Conservation (phyloP, 257 asterid species). For the Penstemon barbatus region DNA sequence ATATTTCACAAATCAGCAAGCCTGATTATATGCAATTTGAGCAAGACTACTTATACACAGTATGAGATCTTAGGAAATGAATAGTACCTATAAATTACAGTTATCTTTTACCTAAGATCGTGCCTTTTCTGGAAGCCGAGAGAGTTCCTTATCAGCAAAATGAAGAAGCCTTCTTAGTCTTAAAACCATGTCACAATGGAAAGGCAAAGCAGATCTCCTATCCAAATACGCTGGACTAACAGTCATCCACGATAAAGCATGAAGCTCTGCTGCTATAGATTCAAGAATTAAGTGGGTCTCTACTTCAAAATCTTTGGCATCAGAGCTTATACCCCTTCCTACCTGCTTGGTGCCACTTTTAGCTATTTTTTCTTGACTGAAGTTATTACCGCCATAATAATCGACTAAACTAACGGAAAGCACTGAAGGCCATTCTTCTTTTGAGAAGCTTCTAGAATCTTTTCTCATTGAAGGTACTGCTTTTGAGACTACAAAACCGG, state of each 20-base stretch:
- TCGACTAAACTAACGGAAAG: constrained; percentile 84
- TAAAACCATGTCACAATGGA: constrained; percentile 92
- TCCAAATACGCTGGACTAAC: constrained; percentile 87
- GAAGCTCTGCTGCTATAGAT: constrained; percentile 86
- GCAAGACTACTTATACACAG: constrained; percentile 31
- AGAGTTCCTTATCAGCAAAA: constrained; percentile 87
- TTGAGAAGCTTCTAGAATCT: constrained; percentile 54
- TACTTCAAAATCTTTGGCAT: constrained; percentile 61
- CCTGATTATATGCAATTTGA: constrained; percentile 10
- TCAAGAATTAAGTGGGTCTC: constrained; percentile 74
- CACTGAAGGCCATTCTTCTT: constrained; percentile 96
- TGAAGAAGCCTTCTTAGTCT: constrained; percentile 92
- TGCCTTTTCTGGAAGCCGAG: constrained; percentile 70
- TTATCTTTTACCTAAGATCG: constrained; percentile 26
- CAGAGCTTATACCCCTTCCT: constrained; percentile 58
- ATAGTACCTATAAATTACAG: constrained; percentile 17
- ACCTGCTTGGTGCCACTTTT: constrained; percentile 54
- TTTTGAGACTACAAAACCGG: constrained; percentile 90
- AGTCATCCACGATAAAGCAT: constrained; percentile 98
- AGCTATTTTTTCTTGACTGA: constrained; percentile 55
- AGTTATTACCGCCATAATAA: constrained; percentile 72
- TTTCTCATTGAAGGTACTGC: constrained; percentile 92
- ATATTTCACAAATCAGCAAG: constrained; percentile 5
- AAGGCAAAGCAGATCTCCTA: constrained; percentile 84
- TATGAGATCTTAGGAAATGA: background rate